Evolutionary conservation across 768 basidiomycete species (phyloP).

Genomic region (Pleurotus pulmonarius): DNA sequence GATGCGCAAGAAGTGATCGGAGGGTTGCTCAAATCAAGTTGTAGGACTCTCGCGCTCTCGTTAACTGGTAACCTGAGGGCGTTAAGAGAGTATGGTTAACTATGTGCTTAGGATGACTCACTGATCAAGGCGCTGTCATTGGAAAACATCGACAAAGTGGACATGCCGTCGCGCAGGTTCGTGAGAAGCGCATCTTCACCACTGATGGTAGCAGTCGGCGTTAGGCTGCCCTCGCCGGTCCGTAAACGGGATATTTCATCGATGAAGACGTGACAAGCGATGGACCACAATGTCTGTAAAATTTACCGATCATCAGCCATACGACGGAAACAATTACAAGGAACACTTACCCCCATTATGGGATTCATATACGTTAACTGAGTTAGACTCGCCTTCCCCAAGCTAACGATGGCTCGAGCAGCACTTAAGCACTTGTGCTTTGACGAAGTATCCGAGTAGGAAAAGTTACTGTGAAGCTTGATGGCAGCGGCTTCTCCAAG

Average conservation of each 20-base stretch:
- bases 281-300: conserved; percentile 41
- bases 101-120: conserved; percentile 25
- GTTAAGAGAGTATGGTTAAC: background rate
- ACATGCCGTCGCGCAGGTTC: conserved; percentile 1
- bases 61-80: conserved; percentile 38
- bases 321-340: conserved; percentile 6
- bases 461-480: conserved; percentile 48
- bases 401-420: conserved; percentile 38
- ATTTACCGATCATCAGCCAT: conserved; percentile 3
- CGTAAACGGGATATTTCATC: conserved; percentile 33
- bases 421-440: conserved; percentile 41
- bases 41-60: conserved; percentile 43
- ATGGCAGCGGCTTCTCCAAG: conserved; percentile 48
- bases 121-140: conserved; percentile 42
- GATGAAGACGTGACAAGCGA: conserved; percentile 42
- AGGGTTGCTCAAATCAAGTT: conserved; percentile 2
- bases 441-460: conserved; percentile 36
- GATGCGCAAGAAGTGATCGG: background rate
- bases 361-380: conserved; percentile 41
- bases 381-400: conserved; percentile 24
- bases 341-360: conserved; percentile 44
- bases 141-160: conserved; percentile 36
- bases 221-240: conserved; percentile 25
- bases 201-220: conserved; percentile 17
- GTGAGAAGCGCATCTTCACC: conserved; percentile 39